Evolutionary conservation across 352 stramenopile species (phyloP).

Genomic region (Halophytophthora batemanensis): DNA sequence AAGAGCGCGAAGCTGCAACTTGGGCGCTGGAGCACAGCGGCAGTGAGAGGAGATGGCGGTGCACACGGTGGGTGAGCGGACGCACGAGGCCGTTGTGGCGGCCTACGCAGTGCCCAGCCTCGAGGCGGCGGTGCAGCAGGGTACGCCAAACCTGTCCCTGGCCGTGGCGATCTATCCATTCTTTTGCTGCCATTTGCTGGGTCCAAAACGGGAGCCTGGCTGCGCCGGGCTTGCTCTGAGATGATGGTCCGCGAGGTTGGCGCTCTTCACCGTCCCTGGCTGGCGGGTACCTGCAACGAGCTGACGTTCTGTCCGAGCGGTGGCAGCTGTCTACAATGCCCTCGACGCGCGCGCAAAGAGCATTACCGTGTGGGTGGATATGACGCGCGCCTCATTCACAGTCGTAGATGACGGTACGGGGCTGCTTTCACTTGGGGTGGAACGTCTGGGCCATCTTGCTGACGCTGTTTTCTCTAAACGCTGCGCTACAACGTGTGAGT

Average conservation of each 20-base stretch:
- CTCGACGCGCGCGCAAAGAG: conserved; percentile 55
- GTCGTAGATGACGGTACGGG: conserved; percentile 64
- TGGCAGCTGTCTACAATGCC: conserved; percentile 68
- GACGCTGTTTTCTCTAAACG: background rate
- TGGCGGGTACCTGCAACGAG: no score
- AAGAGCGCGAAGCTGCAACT: no score
- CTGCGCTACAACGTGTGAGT: conserved; percentile 1
- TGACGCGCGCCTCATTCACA: conserved; percentile 47
- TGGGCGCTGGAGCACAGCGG: no score
- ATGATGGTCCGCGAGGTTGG: no score
- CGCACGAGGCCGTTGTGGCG: conserved; percentile 43
- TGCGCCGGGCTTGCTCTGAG: background rate
- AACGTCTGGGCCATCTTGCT: background rate
- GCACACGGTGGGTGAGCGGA: conserved; percentile 29
- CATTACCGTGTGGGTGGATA: conserved; percentile 46
- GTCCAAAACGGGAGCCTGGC: background rate
- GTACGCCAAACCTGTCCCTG: no score
- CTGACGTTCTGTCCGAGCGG: no score
- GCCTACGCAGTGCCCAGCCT: conserved; percentile 63
- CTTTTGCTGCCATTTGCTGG: background rate
- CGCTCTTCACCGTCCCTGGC: no score
- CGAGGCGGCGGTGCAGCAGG: conserved; percentile 60
- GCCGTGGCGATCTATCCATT: no score
- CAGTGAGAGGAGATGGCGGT: no score
- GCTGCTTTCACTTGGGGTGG: background rate